Base-by-base conservation (phyloP, 768 basidiomycete species). In the Lentinula edodes region DNA sequence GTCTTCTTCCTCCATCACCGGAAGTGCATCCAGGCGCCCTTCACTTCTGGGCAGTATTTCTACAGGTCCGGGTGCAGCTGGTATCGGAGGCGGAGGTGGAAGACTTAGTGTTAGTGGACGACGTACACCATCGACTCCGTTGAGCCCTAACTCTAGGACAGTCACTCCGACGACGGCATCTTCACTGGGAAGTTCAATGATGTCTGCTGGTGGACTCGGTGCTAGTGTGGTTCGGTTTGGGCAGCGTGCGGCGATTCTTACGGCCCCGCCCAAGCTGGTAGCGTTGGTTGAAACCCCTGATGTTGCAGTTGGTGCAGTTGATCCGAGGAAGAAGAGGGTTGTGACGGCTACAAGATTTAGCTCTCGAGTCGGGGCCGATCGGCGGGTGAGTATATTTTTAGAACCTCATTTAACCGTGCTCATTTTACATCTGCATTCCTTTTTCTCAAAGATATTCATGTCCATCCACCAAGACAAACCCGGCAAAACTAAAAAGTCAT, bases 321-420 rank as follows among this genome's bases (percentile, higher is more conserved):
- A 95, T 71, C 85, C 91, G 16, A 78, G 81, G 71, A 92, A 94
- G 79, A 79, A 89, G 66, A 77, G 93, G 52, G 90, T 95, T 1
- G 88, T 93, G 13, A 93, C 91, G 58, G 90, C 91, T 6, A 96
- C 93, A 16, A 77, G 93, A 63, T 95, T 95, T 69, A 93, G 92
- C 70, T 87, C 90, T 23, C 78, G 94, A 60, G 76, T 82, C 6
- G 94, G 93, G 2, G 91, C 93, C 28, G 87, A 91, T 75, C 78
- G 93, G 53, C 80, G 89, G 77, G 93, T 93, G 61, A 61, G 89
- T 75, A 36, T 41, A 41, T 52, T 61, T 51, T 50, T 42, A 28
- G 28, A 28, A 28, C 28, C 28, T 28, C 28, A 28, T 28, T 28
- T 28, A 3, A 28, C 2, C 28, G 3, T 28, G 28, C 28, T 28